Evolutionary conservation across 768 basidiomycete species (phyloP), one percentile per base, ranked within the genome.

Genomic region (Polyporus arcularius): DNA sequence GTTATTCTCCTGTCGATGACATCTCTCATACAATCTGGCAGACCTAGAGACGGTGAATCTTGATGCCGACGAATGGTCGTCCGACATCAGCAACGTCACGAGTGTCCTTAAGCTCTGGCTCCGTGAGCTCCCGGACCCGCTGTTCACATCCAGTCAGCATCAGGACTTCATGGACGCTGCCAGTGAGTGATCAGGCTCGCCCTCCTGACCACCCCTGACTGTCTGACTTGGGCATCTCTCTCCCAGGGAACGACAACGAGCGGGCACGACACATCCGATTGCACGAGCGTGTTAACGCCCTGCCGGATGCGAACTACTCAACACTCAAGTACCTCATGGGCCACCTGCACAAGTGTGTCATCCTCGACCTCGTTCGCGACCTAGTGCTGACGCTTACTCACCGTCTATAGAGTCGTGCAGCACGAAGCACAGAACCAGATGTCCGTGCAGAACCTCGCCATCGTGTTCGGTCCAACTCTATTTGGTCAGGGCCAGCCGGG

Each of bases 241-340:
- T 47, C 55, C 15, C 67, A 95, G 90, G 87, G 71, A 91, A 91
- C 63, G 97, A 98, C 56, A 97, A 96, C 69, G 96, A 97, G 66
- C 86, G 96, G 53, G 78, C 98, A 65, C 85, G 96, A 60, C 96
- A 98, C 69, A 98, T 99, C 64, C 86, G 96, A 52, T 77, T 98
- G 54, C 97, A 99, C 70, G 97, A 98, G 71, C 87, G 95, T 48
- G 95, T 99, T 48, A 99, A 99, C 69, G 96, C 98, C 65, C 82
- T 99, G 55, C 96, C 97, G 12, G 97, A 99, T 75, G 85, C 97
- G n/a, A 98, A 98, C 74, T 99, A 99, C 70, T 93, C 97, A 1
- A 96, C 96, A 1, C 80, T 98, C 53, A 98, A 98, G 72, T 97
- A 84, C 73, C 90, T 98, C 74, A 81, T 99, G 80, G 94, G 92